Percentiles rank a stretch among this genome's conserved stretches.
phyloP scores from a whole-genome alignment of 2,329 filamentous ascomycete genomes.

The Colletotrichum australisinense region DNA sequence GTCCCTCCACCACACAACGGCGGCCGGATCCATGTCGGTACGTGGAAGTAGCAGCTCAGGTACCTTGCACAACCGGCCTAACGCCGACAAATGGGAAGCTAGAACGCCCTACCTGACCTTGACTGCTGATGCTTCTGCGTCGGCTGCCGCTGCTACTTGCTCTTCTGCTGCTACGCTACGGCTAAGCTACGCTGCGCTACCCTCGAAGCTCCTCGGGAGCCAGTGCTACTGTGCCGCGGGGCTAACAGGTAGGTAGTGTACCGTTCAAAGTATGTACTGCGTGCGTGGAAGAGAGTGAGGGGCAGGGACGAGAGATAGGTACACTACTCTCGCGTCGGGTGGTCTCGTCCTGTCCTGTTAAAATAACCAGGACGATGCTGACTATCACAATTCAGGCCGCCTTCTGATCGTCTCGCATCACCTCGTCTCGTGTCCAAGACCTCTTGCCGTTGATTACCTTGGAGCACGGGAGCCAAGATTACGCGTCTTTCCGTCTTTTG shows the following conservation, averaged over 20 bases:
- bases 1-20: not conserved
- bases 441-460: conserved; percentile 1
- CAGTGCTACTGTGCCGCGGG: conserved; percentile 10
- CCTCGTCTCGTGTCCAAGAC: conserved; percentile 17
- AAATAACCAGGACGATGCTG: conserved; percentile 11
- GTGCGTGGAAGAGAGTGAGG: not conserved
- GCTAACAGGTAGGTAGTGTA: conserved; percentile 1
- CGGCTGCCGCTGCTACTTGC: conserved; percentile 21
- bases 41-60: conserved; percentile 21
- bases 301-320: not conserved
- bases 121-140: conserved; percentile 10
- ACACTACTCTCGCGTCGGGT: too few relatives aligned
- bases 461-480: conserved; percentile 1
- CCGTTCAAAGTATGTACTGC: not conserved
- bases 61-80: conserved; percentile 33
- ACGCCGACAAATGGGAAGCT: conserved; percentile 13
- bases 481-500: conserved; percentile 2
- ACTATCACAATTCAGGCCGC: not conserved
- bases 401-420: not conserved
- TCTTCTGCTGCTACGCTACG: conserved; percentile 22
- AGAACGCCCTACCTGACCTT: not conserved
- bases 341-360: conserved; percentile 2
- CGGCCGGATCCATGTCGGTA: conserved; percentile 30
- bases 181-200: not conserved
- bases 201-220: conserved; percentile 24